Conservation (phyloP, 257 asterid species). For the Ilex asprella region DNA sequence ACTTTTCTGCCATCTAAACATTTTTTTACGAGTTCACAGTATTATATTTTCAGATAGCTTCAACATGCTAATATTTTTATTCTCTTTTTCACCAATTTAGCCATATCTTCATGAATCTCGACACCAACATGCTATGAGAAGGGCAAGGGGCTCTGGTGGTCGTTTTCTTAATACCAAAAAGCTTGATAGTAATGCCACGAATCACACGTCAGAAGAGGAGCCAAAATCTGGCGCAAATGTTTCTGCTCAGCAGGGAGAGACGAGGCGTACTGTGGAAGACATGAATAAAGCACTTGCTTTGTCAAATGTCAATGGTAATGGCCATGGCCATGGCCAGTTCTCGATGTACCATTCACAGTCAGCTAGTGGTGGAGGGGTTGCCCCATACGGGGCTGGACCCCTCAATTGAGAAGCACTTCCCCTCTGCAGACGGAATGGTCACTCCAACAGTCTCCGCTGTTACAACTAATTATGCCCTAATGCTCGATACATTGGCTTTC, state of each 20-base stretch:
- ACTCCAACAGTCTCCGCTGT: slow-evolving; percentile 4
- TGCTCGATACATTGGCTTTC: too few relatives aligned
- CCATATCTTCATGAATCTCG: slow-evolving; percentile 89
- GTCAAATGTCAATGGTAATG: slow-evolving; percentile 26
- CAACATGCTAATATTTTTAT: slow-evolving; percentile 6
- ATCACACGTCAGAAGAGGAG: slow-evolving; percentile 23
- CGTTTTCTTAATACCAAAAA: slow-evolving; percentile 75
- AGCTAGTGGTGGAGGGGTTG: slow-evolving; percentile 27
- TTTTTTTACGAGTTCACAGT: too few relatives aligned
- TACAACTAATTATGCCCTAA: not conserved
- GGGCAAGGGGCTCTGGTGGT: slow-evolving; percentile 80
- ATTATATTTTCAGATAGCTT: not conserved
- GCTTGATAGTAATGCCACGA: slow-evolving; percentile 20
- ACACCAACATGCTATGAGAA: slow-evolving; percentile 66
- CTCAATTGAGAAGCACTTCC: slow-evolving; percentile 28
- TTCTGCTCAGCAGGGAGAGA: slow-evolving; percentile 26
- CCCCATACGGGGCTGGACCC: slow-evolving; percentile 33
- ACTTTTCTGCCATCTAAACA: too few relatives aligned
- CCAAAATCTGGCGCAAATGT: slow-evolving; percentile 31
- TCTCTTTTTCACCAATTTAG: slow-evolving; percentile 26
- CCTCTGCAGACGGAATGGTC: slow-evolving; percentile 8
- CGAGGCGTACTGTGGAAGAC: slow-evolving; percentile 19
- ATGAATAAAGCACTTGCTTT: slow-evolving; percentile 17
- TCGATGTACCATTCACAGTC: slow-evolving; percentile 22
- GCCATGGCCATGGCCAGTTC: not conserved